Evolutionary conservation across 1,139 yeast species (phyloP).

Genomic region (Arxiozyma slooffiae): DNA sequence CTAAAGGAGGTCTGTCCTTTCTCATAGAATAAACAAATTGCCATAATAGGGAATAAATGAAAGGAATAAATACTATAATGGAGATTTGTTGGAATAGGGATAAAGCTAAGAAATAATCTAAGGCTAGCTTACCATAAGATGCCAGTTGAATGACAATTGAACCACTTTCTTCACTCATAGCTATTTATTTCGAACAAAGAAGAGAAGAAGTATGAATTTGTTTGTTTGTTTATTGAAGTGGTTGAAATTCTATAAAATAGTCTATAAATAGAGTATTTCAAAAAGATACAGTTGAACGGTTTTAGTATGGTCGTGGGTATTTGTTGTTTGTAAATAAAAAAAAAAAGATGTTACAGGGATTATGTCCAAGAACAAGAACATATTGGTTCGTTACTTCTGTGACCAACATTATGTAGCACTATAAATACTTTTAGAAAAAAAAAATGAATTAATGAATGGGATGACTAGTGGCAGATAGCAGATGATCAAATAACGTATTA

Average conservation of each 20-base stretch:
- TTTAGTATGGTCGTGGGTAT: too few species aligned
- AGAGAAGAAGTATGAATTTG: background rate
- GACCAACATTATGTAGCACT: too few species aligned
- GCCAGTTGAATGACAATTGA: background rate
- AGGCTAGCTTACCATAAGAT: background rate
- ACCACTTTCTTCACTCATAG: background rate
- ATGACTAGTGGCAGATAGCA: background rate
- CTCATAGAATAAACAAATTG: constrained; percentile 64
- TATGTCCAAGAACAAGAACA: too few species aligned
- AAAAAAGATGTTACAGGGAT: too few species aligned
- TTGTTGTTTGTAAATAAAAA: too few species aligned
- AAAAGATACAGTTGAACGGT: too few species aligned
- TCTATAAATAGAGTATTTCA: too few species aligned
- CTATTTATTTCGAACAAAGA: background rate
- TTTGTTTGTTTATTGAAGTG: background rate
- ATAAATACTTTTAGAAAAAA: too few species aligned
- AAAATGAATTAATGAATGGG: background rate
- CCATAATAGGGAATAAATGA: constrained; percentile 54
- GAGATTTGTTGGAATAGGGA: constrained; percentile 27
- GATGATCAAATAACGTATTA: background rate
- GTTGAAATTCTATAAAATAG: background rate
- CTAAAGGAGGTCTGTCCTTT: constrained; percentile 78
- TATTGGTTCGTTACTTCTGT: too few species aligned
- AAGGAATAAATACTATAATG: constrained; percentile 29
- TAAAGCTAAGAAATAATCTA: constrained; percentile 8